Percentiles rank a stretch among this genome's conserved stretches.
phyloP scores from a whole-genome alignment of 148 eudicot genomes.

The Dysphania ambrosioides region DNA sequence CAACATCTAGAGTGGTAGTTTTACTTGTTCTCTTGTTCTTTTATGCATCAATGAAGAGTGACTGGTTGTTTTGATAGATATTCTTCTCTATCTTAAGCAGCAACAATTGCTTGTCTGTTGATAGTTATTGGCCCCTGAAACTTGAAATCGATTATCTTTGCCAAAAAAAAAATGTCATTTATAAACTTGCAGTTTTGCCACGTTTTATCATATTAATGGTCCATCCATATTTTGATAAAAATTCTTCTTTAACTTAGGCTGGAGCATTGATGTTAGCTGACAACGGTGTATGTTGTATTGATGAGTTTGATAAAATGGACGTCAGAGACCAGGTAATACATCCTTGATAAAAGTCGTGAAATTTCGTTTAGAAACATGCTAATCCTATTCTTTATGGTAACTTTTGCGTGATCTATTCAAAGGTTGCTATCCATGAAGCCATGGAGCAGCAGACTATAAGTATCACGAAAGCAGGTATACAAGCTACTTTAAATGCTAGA shows the following conservation, averaged over 20 bases:
- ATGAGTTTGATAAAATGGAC: slow-evolving; percentile 99
- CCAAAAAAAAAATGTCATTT: no score
- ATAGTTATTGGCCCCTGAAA: no score
- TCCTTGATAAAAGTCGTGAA: background rate
- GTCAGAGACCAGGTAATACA: slow-evolving; percentile 79
- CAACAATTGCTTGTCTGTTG: no score
- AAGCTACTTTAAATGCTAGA: slow-evolving; percentile 93
- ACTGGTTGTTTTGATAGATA: slow-evolving; percentile 25
- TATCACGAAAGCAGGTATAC: slow-evolving; percentile 98
- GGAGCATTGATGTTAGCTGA: slow-evolving; percentile 99
- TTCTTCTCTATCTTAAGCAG: slow-evolving; percentile 54
- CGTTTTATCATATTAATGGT: no score
- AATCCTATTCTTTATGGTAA: slow-evolving; percentile 4
- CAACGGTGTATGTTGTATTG: slow-evolving; percentile 95
- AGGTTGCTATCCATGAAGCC: slow-evolving; percentile 99
- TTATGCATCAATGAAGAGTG: background rate
- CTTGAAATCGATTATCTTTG: no score
- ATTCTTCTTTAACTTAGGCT: slow-evolving; percentile 50
- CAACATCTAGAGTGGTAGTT: background rate
- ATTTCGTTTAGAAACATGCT: background rate
- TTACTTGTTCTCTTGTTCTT: background rate
- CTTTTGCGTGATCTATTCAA: slow-evolving; percentile 16
- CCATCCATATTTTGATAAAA: no score
- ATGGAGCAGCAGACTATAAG: slow-evolving; percentile 99
- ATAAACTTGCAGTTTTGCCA: no score